Evolutionary conservation across 2,329 filamentous ascomycete genomes (phyloP), one percentile per base, ranked within the genome.

Genomic region (Phyllosticta ampelicida): DNA sequence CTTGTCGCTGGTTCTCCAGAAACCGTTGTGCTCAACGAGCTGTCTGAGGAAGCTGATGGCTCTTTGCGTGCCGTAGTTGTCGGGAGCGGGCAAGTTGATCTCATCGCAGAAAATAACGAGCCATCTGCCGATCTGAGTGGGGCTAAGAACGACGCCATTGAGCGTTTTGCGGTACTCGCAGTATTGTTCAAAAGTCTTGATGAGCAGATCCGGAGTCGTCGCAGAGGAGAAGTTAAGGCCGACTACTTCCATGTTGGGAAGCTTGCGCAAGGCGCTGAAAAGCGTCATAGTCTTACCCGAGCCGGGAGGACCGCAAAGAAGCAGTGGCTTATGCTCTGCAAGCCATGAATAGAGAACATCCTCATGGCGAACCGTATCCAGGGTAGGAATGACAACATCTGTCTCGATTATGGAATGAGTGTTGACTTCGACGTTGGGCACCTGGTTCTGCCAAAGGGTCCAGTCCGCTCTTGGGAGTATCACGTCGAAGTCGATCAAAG

Each of bases 251-350:
- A 99, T 96, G 70, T 96, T 96, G 3, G 92, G 92, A 60, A 99
- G 79, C 74, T 99, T 99, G 63, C 94, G 86, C 56, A 99, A 83
- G 30, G 94, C 94, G 70, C 92, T 96, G 78, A 99, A 99, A 11
- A 99, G 78, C 10, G 94, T 99, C 94, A 99, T 99, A 4, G 94
- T 99, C 78, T 99, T 99, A 79, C 94, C 94, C 55, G 94, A 99
- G 77, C 94, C 94, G 60, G 94, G 94, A 69, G 94, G 95, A 72
- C 94, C 95, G 71, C 94, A 99, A 16, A 99, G 86, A 55, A 99
- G 78, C 18, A 99, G 79, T 11, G 95, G 94, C 76, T 99, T 99
- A 71, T 99, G 94, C 72, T 99, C 94, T 16, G 95, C 94, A 51
- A 99, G 83, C 94, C 94, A 99, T 3, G 95, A 99, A 77, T 99